Conservation (phyloP, 208 protist genomes). For the Crithidia thermophila region DNA sequence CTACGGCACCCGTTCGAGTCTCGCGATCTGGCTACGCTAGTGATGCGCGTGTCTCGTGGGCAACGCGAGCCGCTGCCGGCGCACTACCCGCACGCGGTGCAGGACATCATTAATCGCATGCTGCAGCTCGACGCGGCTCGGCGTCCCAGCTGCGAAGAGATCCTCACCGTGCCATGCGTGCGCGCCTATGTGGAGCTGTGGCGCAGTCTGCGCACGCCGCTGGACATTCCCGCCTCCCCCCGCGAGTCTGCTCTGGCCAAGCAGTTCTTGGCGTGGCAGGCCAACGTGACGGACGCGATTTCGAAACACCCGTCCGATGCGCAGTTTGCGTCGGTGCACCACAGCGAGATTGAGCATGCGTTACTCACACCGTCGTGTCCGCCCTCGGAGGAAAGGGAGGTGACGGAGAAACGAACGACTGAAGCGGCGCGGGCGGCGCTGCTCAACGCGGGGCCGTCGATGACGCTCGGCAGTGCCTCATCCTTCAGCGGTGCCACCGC, state of each 20-base stretch:
- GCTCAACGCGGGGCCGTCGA: slow-evolving; percentile 11
- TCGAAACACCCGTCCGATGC: slow-evolving; percentile 19
- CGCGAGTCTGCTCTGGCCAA: slow-evolving; percentile 36
- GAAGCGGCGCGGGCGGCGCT: slow-evolving; percentile 23
- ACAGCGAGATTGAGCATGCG: slow-evolving; percentile 33
- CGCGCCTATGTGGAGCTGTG: slow-evolving; percentile 51
- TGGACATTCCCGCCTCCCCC: slow-evolving; percentile 26
- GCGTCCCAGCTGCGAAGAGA: slow-evolving; percentile 70
- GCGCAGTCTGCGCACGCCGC: slow-evolving; percentile 29
- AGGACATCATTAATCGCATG: slow-evolving; percentile 63
- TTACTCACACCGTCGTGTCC: slow-evolving; percentile 31
- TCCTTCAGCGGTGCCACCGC: slow-evolving; percentile 10
- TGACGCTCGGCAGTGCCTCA: slow-evolving; percentile 4
- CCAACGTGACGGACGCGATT: slow-evolving; percentile 1
- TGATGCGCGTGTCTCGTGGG: slow-evolving; percentile 80
- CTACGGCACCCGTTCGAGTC: slow-evolving; percentile 88
- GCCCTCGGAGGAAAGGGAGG: slow-evolving; percentile 53
- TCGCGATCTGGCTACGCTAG: slow-evolving; percentile 67
- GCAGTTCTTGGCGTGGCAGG: slow-evolving; percentile 41
- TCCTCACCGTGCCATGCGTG: slow-evolving; percentile 62
- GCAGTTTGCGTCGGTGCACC: slow-evolving; percentile 17
- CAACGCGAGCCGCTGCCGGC: slow-evolving; percentile 62
- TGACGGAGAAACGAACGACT: slow-evolving; percentile 16
- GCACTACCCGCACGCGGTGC: slow-evolving; percentile 68
- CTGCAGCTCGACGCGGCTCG: slow-evolving; percentile 48